Base-by-base conservation (phyloP, 2,329 filamentous ascomycete genomes). In the Bipolaris victoriae region DNA sequence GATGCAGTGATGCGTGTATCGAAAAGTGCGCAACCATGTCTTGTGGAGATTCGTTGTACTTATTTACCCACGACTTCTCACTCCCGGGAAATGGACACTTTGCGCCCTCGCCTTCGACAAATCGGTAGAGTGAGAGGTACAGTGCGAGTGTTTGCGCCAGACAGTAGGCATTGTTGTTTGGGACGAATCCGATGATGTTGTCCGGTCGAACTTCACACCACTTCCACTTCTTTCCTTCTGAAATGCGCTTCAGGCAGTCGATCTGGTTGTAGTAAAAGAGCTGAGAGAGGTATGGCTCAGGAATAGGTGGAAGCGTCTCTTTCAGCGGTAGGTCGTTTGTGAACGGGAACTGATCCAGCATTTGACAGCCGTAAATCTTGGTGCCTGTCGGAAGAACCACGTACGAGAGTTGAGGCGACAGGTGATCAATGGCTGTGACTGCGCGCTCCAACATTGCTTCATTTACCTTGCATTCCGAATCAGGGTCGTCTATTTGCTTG, bases 211-310 rank as follows among this genome's bases (percentile, higher is more conserved):
- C 74, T 26, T 80, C 77, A 48, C 72, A 74, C 73, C 76, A 79
- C 20, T 68, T 77, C 78, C 77, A 80, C 4, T 57, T 55, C 66
- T 77, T 79, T 16, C 69, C 73, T 45, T 71, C 71, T 1, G 75
- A 68, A 22, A 74, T 77, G 41, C 68, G 67, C 45, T 71, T 65
- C 15, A 79, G 51, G 55, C 73, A 78, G 57, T 78, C 76, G 43
- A 78, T 73, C 63, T 79, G 77, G 41, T 76, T 73, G 61, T 77
- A 76, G 65, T 79, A 79, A 62, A 79, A 79, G 29, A 79, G 71
- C 20, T 74, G 69, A 7, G 73, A 74, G 6, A 70, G 68, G 45
- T 70, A 65, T 1, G 75, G 75, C 44, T 75, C 68, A 2, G 70
- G 68, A 24, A 79, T 73, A 9, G 72, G 70, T 11, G 70, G 71